Base-by-base conservation (phyloP, 345 rosid species). In the Diplotaxis tenuifolia region DNA sequence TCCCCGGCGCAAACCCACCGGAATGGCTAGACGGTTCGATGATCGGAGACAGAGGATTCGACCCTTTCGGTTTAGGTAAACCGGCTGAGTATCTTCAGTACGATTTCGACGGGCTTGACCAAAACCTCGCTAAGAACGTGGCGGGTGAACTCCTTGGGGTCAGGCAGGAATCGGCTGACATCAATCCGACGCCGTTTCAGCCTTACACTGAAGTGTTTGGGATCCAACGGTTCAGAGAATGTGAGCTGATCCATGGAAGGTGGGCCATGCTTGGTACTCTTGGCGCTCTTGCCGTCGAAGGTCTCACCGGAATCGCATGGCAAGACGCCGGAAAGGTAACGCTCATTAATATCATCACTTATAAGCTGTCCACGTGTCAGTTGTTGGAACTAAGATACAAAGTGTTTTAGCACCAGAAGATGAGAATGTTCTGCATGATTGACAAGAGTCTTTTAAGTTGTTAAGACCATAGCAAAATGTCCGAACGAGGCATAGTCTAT, bases 41-140 rank as follows among this genome's bases (percentile, higher is more conserved):
- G 93, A 81, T 88, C 3, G 95, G 97, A 28, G 97, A 91, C 83
- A 82, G 89, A 19, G 96, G 98, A 27, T 94, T 94, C 34, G 97
- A 94, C 60, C 98, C 98, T 0, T 82, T 91, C 19, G 96, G 95
- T 59, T 47, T 91, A 5, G 92, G 81, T 16, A 94, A 89, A 78
- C 98, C 96, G n/a, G 92, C 84, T 0, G 95, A 94, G 81, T 91
- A 94, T 80, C 81, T 94, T 81, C 97, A 94, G 78, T 94, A 49
- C 65, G 97, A 88, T 47, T 73, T 80, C 36, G 96, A 94, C 71
- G 89, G 86, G 1, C 75, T 91, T 84, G 97, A 89, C 80, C 96
- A 94, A 82, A 94, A 91, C 81, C 74, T 94, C 77, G 90, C 97
- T 1, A 94, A 89, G 90, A 94, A 94, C 62, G 76, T 67, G 66